Evolutionary conservation across 306 rosid genomes (phyloP), one percentile per base, ranked within the genome.

Genomic region (Canavalia gladiata): DNA sequence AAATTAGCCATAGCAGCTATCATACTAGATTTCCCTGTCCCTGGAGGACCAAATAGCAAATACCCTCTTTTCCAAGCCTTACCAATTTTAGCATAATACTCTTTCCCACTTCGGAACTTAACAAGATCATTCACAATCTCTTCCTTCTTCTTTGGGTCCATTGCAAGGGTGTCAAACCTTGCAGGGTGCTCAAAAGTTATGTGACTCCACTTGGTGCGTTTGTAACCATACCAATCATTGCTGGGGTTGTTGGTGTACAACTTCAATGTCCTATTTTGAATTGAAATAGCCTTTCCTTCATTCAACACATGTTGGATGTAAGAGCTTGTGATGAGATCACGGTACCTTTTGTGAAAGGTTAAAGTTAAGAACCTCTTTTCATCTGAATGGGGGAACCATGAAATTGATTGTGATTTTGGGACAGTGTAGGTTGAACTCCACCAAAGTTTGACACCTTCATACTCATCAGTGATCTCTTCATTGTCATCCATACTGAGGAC

Each of bases 1-100:
- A 78, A 79, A 30, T 90, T 89, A 1, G 95, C 90, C 69, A 91
- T 91, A 35, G 92, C 92, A 5, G 89, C 84, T 8, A 91, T 84
- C 95, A 91, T 88, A 2, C 84, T 82, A 0, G 95, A 87, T 28
- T 91, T 91, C 2, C 95, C 92, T 0, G 95, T 91, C 0, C 95
- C 92, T 0, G 95, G 95, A 1, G 92, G 92, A 12, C 95, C 95
- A 4, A 70, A 84, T 0, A 91, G 66, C 0, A 91, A 81, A 31
- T 86, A 91, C 6, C 95, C 95, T 0, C 93, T 58, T 45, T 91
- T 91, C 92, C 95, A 91, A 9, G 92, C 78, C 79, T 89, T 91
- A 0, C 95, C 91, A 25, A 91, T 58, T 33, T 84, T 86, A 1
- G 42, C 76, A 43, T 91, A 89, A 41, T 89, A 91, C n/a, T 84